Percentiles rank a stretch among this genome's conserved stretches.
phyloP scores from a whole-genome alignment of 768 basidiomycete genomes.

The Leccinellum luteum region DNA sequence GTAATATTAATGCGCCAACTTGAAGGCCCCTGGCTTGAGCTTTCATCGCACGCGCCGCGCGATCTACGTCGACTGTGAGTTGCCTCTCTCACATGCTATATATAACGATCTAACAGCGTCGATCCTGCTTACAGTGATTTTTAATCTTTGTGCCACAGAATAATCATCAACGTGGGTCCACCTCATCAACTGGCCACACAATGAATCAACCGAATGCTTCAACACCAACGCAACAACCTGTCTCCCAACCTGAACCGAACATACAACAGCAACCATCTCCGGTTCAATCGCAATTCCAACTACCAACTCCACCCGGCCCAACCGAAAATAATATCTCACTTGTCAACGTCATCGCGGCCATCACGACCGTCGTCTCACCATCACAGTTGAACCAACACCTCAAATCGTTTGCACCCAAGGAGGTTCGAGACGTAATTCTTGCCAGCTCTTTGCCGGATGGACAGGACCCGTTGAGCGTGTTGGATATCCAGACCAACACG shows the following conservation, averaged over 20 bases:
- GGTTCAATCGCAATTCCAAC: constrained; percentile 6
- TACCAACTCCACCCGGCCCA: constrained; percentile 1
- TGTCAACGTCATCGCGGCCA: constrained; percentile 42
- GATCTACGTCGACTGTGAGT: constrained; percentile 13
- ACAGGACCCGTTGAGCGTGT: constrained; percentile 62
- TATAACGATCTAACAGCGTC: neutral
- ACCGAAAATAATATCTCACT: constrained; percentile 27
- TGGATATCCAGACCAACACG: constrained; percentile 57
- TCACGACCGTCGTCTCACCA: constrained; percentile 42
- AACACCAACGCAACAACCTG: constrained; percentile 16
- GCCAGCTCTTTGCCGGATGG: constrained; percentile 53
- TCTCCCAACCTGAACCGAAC: constrained; percentile 15
- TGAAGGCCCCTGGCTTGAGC: neutral
- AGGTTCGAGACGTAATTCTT: constrained; percentile 56
- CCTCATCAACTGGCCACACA: neutral
- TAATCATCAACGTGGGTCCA: neutral
- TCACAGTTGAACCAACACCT: constrained; percentile 42
- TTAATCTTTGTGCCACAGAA: neutral
- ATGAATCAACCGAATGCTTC: constrained; percentile 27
- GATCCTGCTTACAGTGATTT: neutral
- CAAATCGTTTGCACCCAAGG: constrained; percentile 49
- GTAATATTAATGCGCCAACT: neutral
- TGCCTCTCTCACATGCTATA: neutral
- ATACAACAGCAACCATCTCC: constrained; percentile 15
- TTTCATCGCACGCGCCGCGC: neutral